Percentiles rank a stretch among this genome's conserved stretches.
These are phyloP conservation scores for Pyricularia pennisetigena DNA, from an alignment of 2,329 filamentous ascomycete species.

Conservation along the genomic window DNA sequence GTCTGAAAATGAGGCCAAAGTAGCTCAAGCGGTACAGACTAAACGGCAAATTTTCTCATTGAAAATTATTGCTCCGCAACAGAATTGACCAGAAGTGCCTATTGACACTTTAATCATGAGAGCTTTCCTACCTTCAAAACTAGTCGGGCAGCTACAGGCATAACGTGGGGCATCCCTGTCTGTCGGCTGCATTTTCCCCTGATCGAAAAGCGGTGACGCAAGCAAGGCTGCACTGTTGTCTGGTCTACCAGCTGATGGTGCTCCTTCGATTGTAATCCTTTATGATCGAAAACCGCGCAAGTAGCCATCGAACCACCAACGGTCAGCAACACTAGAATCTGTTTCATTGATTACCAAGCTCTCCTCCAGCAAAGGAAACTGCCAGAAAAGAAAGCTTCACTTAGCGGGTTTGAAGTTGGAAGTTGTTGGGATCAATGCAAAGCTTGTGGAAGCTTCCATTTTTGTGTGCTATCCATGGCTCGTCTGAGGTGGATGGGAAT, in stretches of 20 bases:
- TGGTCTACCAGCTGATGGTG: neutral
- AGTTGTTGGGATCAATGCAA: neutral
- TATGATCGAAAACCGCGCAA: neutral
- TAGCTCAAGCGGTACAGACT: neutral
- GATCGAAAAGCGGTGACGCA: neutral
- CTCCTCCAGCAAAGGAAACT: neutral
- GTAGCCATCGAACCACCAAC: neutral
- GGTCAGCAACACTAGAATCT: neutral
- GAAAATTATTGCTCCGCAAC: neutral
- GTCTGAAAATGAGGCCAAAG: neutral
- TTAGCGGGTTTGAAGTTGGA: neutral
- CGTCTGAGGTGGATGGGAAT: neutral
- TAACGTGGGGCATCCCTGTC: neutral
- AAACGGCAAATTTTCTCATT: neutral
- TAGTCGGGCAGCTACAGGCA: neutral
- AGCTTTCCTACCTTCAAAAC: too few species aligned
- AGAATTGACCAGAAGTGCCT: neutral
- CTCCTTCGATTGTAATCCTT: neutral
- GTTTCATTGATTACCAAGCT: neutral
- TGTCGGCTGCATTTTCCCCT: neutral
- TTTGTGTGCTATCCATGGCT: neutral
- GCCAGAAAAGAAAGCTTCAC: neutral
- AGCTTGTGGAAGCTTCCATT: conserved; percentile 1
- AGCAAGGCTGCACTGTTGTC: neutral
- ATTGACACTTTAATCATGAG: neutral